Evolutionary conservation across 768 basidiomycete species (phyloP), one percentile per base, ranked within the genome.

Genomic region (Phaffia australis): DNA sequence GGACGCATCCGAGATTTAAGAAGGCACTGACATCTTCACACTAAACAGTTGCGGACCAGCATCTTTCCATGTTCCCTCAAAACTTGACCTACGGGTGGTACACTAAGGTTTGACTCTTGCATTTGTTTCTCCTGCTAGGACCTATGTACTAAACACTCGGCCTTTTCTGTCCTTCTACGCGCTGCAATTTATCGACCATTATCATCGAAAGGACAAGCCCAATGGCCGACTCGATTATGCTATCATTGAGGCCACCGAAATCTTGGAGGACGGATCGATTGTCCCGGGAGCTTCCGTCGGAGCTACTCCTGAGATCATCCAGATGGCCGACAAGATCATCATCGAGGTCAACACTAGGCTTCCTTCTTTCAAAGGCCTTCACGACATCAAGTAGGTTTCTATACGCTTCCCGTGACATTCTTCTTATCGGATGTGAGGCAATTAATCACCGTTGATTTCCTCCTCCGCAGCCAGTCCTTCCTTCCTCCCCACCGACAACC

Each of bases 341-440:
- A 70, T 75, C 60, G 74, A 75, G 69, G 71, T 75, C 69, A 75
- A 75, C 70, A 75, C 74, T n/a, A 32, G 65, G 23, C 68, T 74
- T 9, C 74, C 74, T 2, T 65, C 59, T 42, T 71, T 75, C 64
- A 65, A 71, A 32, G 73, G 73, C 0, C 67, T 75, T 27, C 74
- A 75, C 68, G 74, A 75, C 66, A 72, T 73, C 61, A 71, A 70
- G 63, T 63, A 15, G 1, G 63, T 46, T 23, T 5, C 19, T 30
- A 2, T 27, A 15, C 21, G 19, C 14, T 32, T 19, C 19, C 29
- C 21, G 3, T 46, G 2, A 7, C 14, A 27, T n/a, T 50, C 48
- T 61, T 25, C 11, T 46, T 23, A 14, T 46, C 21, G 56, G n/a
- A 18, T 56, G 15, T 4, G n/a, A n/a, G n/a, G n/a, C n/a, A n/a